These are phyloP conservation scores for Chlamydomonas incerta DNA, from an alignment of 139 green algal genomes.

Conservation along the genomic window DNA sequence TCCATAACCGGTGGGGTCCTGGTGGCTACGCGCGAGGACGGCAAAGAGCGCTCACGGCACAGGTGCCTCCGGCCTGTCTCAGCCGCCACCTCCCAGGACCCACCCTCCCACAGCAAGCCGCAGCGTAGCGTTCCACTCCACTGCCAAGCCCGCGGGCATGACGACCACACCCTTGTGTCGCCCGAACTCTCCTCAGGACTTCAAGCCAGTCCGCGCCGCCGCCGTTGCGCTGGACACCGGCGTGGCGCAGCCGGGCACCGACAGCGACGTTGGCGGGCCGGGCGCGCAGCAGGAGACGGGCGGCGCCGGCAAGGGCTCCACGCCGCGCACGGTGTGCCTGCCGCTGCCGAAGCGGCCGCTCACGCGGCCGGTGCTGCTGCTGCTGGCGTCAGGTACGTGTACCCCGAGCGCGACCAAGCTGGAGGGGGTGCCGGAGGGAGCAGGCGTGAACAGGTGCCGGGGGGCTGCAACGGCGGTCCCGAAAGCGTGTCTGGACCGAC, in stretches of 20 bases:
- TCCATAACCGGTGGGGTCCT: too few species aligned
- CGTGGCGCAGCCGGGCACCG: neutral
- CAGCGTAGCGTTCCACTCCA: too few species aligned
- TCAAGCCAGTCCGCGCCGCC: constrained; percentile 7
- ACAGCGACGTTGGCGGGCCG: neutral
- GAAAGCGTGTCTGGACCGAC: too few species aligned
- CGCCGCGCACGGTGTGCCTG: neutral
- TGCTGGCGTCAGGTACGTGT: constrained; percentile 12
- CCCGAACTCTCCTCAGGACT: too few species aligned
- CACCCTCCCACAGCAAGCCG: too few species aligned
- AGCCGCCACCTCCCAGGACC: too few species aligned
- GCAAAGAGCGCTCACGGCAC: too few species aligned
- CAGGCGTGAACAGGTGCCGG: neutral
- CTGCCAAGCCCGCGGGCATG: too few species aligned
- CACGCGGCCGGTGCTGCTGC: neutral
- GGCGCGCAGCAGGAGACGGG: neutral
- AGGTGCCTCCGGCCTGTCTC: too few species aligned
- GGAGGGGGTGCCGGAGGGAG: neutral
- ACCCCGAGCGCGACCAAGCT: neutral
- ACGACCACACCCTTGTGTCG: too few species aligned
- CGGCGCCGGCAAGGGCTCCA: neutral
- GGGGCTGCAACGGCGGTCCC: neutral
- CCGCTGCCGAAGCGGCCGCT: constrained; percentile 2
- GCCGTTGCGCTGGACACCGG: neutral
- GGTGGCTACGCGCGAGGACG: too few species aligned